A percentile compares a stretch with the other conserved stretches of the same genome.
Conservation (phyloP, 106 monocot species). For the Dendrobium huoshanense region DNA sequence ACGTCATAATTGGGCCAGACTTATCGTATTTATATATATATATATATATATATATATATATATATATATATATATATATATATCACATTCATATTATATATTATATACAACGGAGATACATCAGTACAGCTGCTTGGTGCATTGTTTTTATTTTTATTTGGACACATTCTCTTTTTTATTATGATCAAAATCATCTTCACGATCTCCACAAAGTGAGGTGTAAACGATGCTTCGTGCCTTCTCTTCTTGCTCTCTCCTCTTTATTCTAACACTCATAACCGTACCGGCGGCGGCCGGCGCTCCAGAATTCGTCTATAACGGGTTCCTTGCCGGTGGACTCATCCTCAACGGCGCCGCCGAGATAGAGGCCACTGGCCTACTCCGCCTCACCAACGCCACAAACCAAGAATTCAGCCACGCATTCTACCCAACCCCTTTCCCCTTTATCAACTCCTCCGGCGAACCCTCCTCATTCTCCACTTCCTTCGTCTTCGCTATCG, state of each 20-base stretch:
- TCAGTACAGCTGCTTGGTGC: no score
- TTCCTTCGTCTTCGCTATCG: conserved; percentile 24
- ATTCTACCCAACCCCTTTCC: conserved; percentile 20
- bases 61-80: no score
- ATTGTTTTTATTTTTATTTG: no score
- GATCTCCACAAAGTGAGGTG: neutral
- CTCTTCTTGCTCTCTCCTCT: neutral
- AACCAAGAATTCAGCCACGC: conserved; percentile 8
- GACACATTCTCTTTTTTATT: no score
- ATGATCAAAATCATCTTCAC: no score
- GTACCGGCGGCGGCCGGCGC: neutral
- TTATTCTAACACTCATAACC: neutral
- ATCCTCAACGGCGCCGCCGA: conserved; percentile 8
- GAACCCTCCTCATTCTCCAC: conserved; percentile 24
- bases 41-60: no score
- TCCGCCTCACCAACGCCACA: conserved; percentile 25
- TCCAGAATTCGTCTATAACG: conserved; percentile 17
- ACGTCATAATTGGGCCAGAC: no score
- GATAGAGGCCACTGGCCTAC: conserved; percentile 16
- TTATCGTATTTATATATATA: no score
- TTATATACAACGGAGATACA: no score
- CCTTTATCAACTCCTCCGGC: neutral
- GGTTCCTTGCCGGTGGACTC: conserved; percentile 17
- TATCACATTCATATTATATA: no score
- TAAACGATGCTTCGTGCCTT: neutral